Evolutionary conservation across 768 basidiomycete genomes (phyloP).

Genomic region (Mycena vulgaris): DNA sequence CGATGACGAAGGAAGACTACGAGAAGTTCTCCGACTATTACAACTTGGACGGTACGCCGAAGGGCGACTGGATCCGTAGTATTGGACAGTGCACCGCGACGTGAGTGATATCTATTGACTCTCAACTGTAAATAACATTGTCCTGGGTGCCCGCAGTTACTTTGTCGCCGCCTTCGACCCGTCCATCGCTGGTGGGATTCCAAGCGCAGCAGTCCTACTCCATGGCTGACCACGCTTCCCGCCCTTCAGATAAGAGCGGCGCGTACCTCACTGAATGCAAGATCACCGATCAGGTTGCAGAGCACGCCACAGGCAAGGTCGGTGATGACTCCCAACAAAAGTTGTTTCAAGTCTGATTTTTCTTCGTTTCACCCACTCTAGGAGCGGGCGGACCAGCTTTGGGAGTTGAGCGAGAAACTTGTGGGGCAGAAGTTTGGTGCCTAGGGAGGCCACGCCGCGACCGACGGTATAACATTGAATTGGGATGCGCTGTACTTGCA

Average conservation of each 20-base stretch:
- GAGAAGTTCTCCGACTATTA: conserved; percentile 22
- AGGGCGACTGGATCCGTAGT: conserved; percentile 24
- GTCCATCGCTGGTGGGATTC: conserved; percentile 4
- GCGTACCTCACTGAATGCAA: conserved; percentile 22
- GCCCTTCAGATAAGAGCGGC: conserved; percentile 18
- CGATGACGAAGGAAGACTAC: conserved; percentile 23
- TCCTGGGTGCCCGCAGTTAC: conserved; percentile 9
- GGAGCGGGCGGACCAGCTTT: conserved; percentile 16
- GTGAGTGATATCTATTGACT: conserved; percentile 8
- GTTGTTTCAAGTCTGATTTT: background rate
- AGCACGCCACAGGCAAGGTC: conserved; percentile 19
- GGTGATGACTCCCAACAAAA: background rate
- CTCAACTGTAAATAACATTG: no score
- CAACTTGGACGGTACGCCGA: conserved; percentile 23
- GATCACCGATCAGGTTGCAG: conserved; percentile 16
- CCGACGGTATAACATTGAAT: no score
- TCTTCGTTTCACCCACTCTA: no score
- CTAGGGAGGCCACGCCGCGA: no score
- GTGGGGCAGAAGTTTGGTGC: conserved; percentile 18
- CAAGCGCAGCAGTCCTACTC: background rate
- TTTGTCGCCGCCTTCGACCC: conserved; percentile 26
- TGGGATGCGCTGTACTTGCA: no score
- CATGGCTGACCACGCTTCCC: background rate
- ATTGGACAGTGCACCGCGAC: conserved; percentile 24
- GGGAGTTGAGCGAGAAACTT: conserved; percentile 24